Percentiles rank a stretch among this genome's conserved stretches.
phyloP scores from a whole-genome alignment of 192 early-diverging fungal genomes.

The Neocallimastix lanati region DNA sequence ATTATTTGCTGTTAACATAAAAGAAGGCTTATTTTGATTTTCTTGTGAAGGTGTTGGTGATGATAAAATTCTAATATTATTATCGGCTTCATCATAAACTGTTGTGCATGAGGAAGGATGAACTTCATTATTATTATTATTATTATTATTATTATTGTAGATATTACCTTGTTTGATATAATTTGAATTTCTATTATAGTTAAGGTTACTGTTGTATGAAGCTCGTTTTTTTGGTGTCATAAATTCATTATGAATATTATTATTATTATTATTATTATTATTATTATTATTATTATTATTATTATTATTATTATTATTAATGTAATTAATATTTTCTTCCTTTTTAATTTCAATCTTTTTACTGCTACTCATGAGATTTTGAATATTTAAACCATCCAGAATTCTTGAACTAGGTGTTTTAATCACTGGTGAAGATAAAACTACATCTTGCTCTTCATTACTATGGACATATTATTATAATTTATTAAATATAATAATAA shows the following conservation, averaged over 20 bases:
- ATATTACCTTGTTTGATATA: neutral
- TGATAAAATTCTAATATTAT: neutral
- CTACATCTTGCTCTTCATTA: neutral
- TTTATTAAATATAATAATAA: too few species aligned
- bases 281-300: too few species aligned
- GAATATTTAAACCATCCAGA: neutral
- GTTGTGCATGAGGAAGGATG: neutral
- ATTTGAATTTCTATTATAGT: neutral
- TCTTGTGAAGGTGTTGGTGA: neutral
- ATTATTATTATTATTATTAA: too few species aligned
- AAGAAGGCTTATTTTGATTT: neutral
- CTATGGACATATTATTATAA: neutral
- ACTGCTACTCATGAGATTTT: neutral
- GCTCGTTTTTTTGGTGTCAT: too few species aligned
- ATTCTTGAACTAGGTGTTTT: neutral
- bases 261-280: too few species aligned
- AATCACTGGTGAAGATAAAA: neutral
- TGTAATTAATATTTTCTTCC: too few species aligned
- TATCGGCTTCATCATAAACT: neutral
- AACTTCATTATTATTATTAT: neutral
- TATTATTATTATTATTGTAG: neutral
- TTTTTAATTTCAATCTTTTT: too few species aligned
- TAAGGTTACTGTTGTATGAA: too few species aligned
- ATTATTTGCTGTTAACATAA: neutral
- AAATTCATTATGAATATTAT: too few species aligned